Evolutionary conservation across 305 asterid genomes (phyloP), one percentile per base, ranked within the genome.

Genomic region (Solanum hybrid): DNA sequence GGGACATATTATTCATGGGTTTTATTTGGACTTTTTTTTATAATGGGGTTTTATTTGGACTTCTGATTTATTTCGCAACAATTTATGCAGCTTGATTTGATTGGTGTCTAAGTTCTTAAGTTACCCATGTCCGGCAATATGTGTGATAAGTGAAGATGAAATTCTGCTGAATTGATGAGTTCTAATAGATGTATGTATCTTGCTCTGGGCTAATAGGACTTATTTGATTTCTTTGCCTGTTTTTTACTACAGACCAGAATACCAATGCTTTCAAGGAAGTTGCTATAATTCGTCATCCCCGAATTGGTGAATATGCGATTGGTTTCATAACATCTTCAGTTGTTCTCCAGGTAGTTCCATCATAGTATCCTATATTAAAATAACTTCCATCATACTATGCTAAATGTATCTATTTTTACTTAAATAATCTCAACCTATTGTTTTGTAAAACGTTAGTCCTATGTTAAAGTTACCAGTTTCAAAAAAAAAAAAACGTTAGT

Each of bases 231-330:
- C 40, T 40, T 37, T 81, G 79, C 85, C 20, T 2, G 29, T 13
- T 85, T 86, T 87, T 84, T 78, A 34, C 89, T 88, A 27, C 96
- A 96, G 99, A 96, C 91, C 98, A 96, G 90, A 93, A 96, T 89
- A 95, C 97, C 86, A 94, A 96, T 89, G 99, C 99, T 91, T 96
- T 96, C 94, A 96, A 96, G 95, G 99, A 96, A 93, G 98, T 96
- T 36, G 98, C 98, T 71, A 96, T 96, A 88, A 94, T 96, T 69
- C 98, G 97, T 10, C 98, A 96, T 94, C 99, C 99, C 89, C 98
- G 99, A 92, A 93, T 94, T 91, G 99, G 99, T 88, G 99, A 96
- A 95, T 96, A 96, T 92, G 99, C 97, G 46, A 88, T 95, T 38
- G 99, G 99, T 87, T 96, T 96, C 90, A 95, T 96, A 77, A 96